Percentiles rank a stretch among this genome's conserved stretches.
phyloP scores from a whole-genome alignment of 768 basidiomycete species.

The Candolleomyces aberdarensis region DNA sequence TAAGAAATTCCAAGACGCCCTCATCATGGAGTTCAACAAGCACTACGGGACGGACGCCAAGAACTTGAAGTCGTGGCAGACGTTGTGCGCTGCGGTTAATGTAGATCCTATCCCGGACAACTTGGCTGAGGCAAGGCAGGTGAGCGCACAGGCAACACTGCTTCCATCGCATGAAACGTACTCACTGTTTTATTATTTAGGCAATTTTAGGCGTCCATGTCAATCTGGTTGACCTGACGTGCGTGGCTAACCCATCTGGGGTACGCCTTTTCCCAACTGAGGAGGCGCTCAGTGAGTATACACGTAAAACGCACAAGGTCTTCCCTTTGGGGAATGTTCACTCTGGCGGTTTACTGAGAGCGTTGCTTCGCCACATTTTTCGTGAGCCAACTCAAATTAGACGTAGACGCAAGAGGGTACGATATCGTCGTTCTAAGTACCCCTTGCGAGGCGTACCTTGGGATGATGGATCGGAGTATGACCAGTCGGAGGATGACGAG shows the following conservation, averaged over 20 bases:
- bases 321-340: slow-evolving; percentile 6
- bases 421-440: no score
- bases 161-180: no score
- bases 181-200: neutral
- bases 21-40: slow-evolving; percentile 9
- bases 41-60: slow-evolving; percentile 9
- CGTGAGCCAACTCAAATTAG: slow-evolving; percentile 1
- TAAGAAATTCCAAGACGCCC: slow-evolving; percentile 18
- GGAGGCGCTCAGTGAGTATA: slow-evolving; percentile 9
- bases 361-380: slow-evolving; percentile 6
- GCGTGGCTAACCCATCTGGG: neutral
- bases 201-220: slow-evolving; percentile 1
- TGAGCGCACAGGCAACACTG: neutral
- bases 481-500: no score
- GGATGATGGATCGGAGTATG: no score
- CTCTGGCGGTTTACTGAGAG: slow-evolving; percentile 8
- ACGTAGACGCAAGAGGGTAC: neutral
- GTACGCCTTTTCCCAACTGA: slow-evolving; percentile 2
- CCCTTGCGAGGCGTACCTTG: neutral
- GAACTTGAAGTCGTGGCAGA: slow-evolving; percentile 6
- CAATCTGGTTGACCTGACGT: slow-evolving; percentile 11
- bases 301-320: neutral
- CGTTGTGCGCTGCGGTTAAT: neutral
- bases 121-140: neutral
- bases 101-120: neutral